These are phyloP conservation scores for Mycena alexandri DNA, from an alignment of 768 basidiomycete species.

Conservation along the genomic window DNA sequence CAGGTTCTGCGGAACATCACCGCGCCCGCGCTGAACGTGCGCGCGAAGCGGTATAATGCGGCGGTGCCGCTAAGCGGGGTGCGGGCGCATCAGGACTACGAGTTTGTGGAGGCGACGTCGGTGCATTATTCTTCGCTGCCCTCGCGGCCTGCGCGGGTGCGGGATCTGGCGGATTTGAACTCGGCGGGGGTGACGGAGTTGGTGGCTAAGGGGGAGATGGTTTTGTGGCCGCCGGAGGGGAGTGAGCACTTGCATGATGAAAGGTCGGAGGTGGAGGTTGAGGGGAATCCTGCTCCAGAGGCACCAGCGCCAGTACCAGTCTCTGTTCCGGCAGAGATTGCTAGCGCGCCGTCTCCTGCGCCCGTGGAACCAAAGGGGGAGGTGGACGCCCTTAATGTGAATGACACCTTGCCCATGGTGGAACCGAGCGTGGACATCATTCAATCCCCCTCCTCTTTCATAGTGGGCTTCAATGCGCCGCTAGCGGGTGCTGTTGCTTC, in stretches of 20 bases:
- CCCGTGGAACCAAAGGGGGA: too few relatives aligned
- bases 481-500: too few relatives aligned
- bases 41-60: conserved; percentile 58
- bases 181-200: conserved; percentile 62
- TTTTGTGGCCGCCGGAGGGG: conserved; percentile 57
- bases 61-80: conserved; percentile 45
- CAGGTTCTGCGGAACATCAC: conserved; percentile 63
- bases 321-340: too few relatives aligned
- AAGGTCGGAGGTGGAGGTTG: conserved; percentile 1
- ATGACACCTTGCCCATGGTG: too few relatives aligned
- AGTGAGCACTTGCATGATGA: conserved; percentile 8
- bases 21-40: conserved; percentile 48
- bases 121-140: conserved; percentile 54
- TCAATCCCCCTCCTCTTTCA: too few relatives aligned
- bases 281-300: background rate
- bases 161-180: conserved; percentile 60
- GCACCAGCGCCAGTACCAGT: too few relatives aligned
- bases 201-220: conserved; percentile 59
- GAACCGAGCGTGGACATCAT: too few relatives aligned
- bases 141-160: conserved; percentile 54
- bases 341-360: too few relatives aligned
- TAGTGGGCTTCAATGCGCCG: too few relatives aligned
- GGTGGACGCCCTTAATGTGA: too few relatives aligned
- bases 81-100: conserved; percentile 59
- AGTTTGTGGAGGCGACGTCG: conserved; percentile 60